phyloP scores from a whole-genome alignment of 202 grass and related monocot species.

The Carex arenaria region DNA sequence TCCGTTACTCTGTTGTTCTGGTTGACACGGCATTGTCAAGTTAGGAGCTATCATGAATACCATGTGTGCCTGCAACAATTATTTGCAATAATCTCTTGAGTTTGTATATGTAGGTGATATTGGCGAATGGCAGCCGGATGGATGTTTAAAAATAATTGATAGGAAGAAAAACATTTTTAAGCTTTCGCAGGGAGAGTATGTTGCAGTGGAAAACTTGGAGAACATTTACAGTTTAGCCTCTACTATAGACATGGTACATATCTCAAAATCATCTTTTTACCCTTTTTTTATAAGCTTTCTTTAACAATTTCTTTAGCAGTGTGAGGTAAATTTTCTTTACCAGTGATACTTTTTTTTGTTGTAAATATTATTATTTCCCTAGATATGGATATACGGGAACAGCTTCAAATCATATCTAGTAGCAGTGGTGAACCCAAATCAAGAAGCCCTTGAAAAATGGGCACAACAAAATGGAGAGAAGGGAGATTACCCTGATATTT shows the following conservation, averaged over 20 bases:
- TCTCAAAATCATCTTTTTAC: background rate
- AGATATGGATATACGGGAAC: slow-evolving; percentile 98
- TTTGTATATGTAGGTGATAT: slow-evolving; percentile 73
- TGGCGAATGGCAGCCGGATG: slow-evolving; percentile 94
- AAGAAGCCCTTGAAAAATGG: slow-evolving; percentile 68
- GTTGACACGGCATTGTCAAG: background rate
- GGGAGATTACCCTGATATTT: slow-evolving; percentile 59
- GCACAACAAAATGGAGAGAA: slow-evolving; percentile 55
- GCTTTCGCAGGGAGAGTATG: slow-evolving; percentile 99
- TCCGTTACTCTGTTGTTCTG: background rate
- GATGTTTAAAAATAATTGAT: slow-evolving; percentile 97
- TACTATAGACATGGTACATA: slow-evolving; percentile 70
- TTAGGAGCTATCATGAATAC: background rate
- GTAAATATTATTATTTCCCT: slow-evolving; percentile 9
- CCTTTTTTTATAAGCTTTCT: background rate
- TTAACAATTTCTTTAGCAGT: slow-evolving; percentile 3
- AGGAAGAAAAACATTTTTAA: slow-evolving; percentile 99
- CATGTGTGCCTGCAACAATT: background rate
- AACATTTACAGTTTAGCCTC: slow-evolving; percentile 86
- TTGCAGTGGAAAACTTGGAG: slow-evolving; percentile 97
- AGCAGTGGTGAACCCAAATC: slow-evolving; percentile 83
- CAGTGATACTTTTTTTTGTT: background rate
- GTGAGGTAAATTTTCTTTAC: background rate
- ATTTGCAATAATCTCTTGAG: background rate
- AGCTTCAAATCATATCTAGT: slow-evolving; percentile 92